These are phyloP conservation scores for Cerioporus squamosus DNA, from an alignment of 1,284 basidiomycete genomes.

Conservation along the genomic window DNA sequence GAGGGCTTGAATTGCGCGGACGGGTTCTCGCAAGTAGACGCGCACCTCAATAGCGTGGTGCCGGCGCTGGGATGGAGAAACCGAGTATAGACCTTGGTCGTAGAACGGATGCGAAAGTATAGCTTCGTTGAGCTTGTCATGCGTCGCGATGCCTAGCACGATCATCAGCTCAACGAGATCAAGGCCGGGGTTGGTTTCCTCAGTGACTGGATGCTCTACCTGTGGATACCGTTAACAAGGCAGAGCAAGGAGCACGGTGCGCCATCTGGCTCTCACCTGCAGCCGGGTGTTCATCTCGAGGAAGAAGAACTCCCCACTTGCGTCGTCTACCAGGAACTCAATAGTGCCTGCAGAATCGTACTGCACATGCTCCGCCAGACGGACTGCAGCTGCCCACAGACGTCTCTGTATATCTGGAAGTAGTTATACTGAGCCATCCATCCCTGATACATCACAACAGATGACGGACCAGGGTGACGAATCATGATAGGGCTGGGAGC, in stretches of 20 bases:
- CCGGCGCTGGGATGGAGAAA: conserved; percentile 22
- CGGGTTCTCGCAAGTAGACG: conserved; percentile 72
- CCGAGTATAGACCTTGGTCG: conserved; percentile 38
- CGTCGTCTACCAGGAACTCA: conserved; percentile 69
- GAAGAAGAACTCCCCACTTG: conserved; percentile 63
- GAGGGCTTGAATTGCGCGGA: conserved; percentile 60
- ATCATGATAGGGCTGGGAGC: conserved; percentile 58
- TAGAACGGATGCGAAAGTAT: conserved; percentile 32
- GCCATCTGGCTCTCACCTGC: conserved; percentile 43
- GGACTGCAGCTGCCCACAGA: conserved; percentile 57
- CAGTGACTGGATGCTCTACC: conserved; percentile 77
- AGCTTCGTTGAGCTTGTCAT: conserved; percentile 21
- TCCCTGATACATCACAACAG: not conserved
- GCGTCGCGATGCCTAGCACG: conserved; percentile 49
- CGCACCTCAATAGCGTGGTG: conserved; percentile 65
- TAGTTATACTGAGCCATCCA: no score
- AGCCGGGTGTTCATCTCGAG: conserved; percentile 79
- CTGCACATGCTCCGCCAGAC: conserved; percentile 52
- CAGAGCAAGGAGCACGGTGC: no score
- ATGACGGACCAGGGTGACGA: conserved; percentile 39
- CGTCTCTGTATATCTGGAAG: conserved; percentile 33
- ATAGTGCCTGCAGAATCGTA: conserved; percentile 72
- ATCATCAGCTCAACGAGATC: conserved; percentile 76
- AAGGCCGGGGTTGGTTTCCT: conserved; percentile 57
- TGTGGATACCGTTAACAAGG: conserved; percentile 23